Evolutionary conservation across 2,329 filamentous ascomycete species (phyloP), one percentile per base, ranked within the genome.

Genomic region (Bisporella sp.): DNA sequence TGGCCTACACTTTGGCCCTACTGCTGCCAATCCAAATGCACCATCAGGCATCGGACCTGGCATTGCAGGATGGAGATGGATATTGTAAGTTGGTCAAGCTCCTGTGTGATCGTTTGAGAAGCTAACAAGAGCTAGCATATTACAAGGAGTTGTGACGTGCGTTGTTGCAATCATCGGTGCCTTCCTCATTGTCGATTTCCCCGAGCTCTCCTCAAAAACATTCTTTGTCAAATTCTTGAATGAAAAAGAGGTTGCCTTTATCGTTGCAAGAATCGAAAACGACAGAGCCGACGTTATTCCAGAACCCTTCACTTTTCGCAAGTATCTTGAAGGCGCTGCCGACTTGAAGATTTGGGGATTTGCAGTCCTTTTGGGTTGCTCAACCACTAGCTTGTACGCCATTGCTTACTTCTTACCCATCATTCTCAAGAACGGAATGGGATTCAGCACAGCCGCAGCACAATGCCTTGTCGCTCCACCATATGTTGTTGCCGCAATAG

Each of bases 331-430:
- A 11, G 70, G 71, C 28, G 75, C 71, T 1, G 52, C 61, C 2
- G 77, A 83, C 67, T 73, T 69, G 70, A 79, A 78, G 64, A 70
- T 84, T 51, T 86, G 82, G 82, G 73, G 66, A 0, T 85, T 82
- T 58, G 79, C 74, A 49, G 58, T 81, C 57, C 73, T 83, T 58
- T 79, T 78, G 62, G 80, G 81, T 69, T 80, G 79, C 66, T 78
- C 79, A 2, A 89, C 87, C 0, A 87, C 85, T 8, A 78, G 87
- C 46, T 77, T 77, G 1, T 93, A 93, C 64, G 81, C 87, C 0
- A 77, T 93, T 6, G 84, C 86, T 2, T 92, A 87, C 66, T 92
- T 91, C 63, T 69, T 91, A 59, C 41, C 13, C 28, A 8, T 9
- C 41, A 42, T 11, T 45, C 43, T 95, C 5, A 12, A 46, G 12